Base-by-base conservation (phyloP, 352 stramenopile genomes). In the Saprolegnia diclina region DNA sequence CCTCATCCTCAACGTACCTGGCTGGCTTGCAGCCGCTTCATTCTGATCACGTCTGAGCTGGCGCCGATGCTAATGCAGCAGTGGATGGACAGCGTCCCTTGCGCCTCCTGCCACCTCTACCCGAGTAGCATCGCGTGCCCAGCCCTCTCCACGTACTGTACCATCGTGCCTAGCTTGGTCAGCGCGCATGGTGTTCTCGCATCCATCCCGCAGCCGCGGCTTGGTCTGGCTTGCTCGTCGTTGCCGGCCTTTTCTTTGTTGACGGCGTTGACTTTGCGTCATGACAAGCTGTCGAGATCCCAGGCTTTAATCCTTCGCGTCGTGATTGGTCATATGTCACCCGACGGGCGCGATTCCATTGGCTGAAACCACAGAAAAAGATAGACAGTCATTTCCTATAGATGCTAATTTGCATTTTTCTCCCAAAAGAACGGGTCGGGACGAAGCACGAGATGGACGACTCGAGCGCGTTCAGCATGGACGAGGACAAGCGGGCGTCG, bases 401-500 rank as follows among this genome's bases (percentile, higher is more conserved):
- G 42, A 59, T 59, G 11, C 52, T n/a, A 35, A 59, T 59, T 59
- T 59, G 52, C 52, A 59, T 59, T 59, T 59, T 59, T 59, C 52
- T 59, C 52, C 42, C 42, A 48, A 48, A n/a, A 48, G 42, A 48
- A 48, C 42, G 18, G 42, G 42, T 48, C 42, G 42, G 42, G 52
- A 35, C 29, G 29, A 35, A 14, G 24, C 19, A 59, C 24, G 52
- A 59, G 46, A 69, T 69, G 63, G 63, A 69, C 45, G 42, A 32
- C 42, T n/a, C 42, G n/a, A 42, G 42, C 40, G 63, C 63, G 18
- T 69, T 69, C 22, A 52, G 54, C 22, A 52, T 69, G 63, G 63
- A 69, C 44, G 26, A 21, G 13, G 63, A 62, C n/a, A 69, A 69
- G 63, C 63, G 63, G 11, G 21, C 24, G 26, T 59, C 63, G 21